Conservation (phyloP, 1,284 basidiomycete genomes). For the Marasmius sp. region DNA sequence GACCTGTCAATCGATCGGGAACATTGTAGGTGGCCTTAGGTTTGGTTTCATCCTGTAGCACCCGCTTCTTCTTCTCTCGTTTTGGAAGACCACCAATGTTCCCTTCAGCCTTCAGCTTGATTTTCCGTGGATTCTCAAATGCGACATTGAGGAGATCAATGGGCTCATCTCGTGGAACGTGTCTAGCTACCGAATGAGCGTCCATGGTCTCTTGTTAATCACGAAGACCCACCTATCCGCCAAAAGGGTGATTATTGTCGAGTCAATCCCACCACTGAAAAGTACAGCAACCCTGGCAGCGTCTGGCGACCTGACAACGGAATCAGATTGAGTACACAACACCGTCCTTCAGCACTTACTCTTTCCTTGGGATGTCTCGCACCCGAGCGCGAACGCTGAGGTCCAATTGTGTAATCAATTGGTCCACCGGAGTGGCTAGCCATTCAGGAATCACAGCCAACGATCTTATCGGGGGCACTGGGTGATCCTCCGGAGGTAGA, state of each 20-base stretch:
- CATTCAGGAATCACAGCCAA: constrained; percentile 46
- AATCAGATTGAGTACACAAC: neutral
- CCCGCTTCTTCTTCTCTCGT: constrained; percentile 42
- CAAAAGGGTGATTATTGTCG: constrained; percentile 79
- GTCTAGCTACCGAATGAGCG: constrained; percentile 39
- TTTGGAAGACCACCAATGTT: constrained; percentile 42
- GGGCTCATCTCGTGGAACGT: constrained; percentile 70
- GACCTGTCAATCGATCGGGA: constrained; percentile 86
- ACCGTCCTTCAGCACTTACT: constrained; percentile 27
- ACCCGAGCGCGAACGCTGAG: constrained; percentile 62
- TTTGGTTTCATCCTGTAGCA: constrained; percentile 20
- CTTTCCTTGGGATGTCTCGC: constrained; percentile 48
- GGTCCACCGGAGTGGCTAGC: constrained; percentile 46
- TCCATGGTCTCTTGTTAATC: constrained; percentile 13
- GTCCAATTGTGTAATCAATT: constrained; percentile 53
- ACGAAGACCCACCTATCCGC: constrained; percentile 59
- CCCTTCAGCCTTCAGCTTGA: constrained; percentile 45
- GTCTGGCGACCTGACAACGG: constrained; percentile 14
- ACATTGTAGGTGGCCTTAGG: constrained; percentile 56
- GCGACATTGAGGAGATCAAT: constrained; percentile 96
- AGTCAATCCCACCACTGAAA: constrained; percentile 97
- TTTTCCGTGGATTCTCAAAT: constrained; percentile 89
- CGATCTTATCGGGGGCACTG: constrained; percentile 29
- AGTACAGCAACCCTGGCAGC: constrained; percentile 77
- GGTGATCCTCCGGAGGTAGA: constrained; percentile 43